phyloP scores from a whole-genome alignment of 2,329 filamentous ascomycete species.

The Aureobasidium sp. region DNA sequence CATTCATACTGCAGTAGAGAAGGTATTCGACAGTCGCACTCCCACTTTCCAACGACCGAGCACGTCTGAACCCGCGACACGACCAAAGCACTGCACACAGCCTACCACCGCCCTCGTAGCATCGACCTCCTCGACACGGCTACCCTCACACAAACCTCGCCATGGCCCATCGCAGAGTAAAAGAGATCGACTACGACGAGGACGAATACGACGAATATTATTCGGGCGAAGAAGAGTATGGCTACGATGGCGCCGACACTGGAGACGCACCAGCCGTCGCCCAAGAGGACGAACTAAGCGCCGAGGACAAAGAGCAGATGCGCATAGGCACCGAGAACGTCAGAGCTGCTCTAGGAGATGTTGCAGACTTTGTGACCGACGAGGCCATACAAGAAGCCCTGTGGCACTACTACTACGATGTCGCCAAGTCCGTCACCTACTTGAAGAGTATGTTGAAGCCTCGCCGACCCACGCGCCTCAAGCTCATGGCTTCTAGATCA shows the following conservation, averaged over 20 bases:
- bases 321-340: slow-evolving; percentile 59
- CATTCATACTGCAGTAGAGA: not conserved
- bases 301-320: slow-evolving; percentile 47
- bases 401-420: slow-evolving; percentile 94
- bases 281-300: slow-evolving; percentile 24
- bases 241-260: slow-evolving; percentile 25
- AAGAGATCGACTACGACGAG: slow-evolving; percentile 41
- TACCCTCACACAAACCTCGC: not conserved
- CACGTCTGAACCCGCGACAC: not conserved
- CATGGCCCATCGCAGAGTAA: slow-evolving; percentile 32
- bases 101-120: not conserved
- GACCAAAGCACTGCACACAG: not conserved
- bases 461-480: not conserved
- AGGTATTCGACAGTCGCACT: not conserved
- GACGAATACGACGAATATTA: slow-evolving; percentile 48
- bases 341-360: slow-evolving; percentile 51
- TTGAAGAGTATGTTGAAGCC: slow-evolving; percentile 51
- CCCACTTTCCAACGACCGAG: no score
- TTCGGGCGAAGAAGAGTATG: slow-evolving; percentile 26
- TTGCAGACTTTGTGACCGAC: slow-evolving; percentile 47
- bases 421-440: slow-evolving; percentile 76
- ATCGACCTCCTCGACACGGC: not conserved
- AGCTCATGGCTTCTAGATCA: slow-evolving; percentile 11
- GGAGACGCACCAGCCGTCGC: not conserved
- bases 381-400: slow-evolving; percentile 78